Evolutionary conservation across 2,329 filamentous ascomycete species (phyloP).

Genomic region (Colletotrichum somersetense): DNA sequence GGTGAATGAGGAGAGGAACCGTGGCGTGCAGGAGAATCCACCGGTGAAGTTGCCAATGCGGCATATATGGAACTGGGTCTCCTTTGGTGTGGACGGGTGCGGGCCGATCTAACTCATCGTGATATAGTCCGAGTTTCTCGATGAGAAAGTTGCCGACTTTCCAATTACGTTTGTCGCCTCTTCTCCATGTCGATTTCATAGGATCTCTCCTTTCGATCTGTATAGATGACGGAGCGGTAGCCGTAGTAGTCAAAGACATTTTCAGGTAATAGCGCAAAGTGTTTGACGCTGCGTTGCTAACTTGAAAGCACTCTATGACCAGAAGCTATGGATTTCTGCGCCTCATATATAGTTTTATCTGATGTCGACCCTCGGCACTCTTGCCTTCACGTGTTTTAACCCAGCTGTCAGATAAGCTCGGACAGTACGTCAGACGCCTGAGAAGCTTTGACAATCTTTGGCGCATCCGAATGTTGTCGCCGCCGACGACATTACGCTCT

Average conservation of each 20-base stretch:
- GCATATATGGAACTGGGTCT: constrained; percentile 56
- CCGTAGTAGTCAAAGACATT: background rate
- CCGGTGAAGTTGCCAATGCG: constrained; percentile 51
- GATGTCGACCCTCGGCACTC: constrained; percentile 25
- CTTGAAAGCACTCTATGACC: accelerated
- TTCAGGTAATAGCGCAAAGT: background rate
- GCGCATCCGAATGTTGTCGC: background rate
- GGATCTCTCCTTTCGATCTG: constrained; percentile 48
- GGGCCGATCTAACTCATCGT: constrained; percentile 46
- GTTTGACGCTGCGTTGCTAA: too few relatives aligned
- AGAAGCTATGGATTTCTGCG: too few relatives aligned
- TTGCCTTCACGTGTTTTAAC: constrained; percentile 29
- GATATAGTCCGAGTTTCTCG: constrained; percentile 49
- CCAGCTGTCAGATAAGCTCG: constrained; percentile 9
- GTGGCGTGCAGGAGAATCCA: constrained; percentile 56
- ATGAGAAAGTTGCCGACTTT: constrained; percentile 50
- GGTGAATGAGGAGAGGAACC: constrained; percentile 54
- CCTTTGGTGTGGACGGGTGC: constrained; percentile 56
- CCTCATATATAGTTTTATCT: constrained; percentile 32
- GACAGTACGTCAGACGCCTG: constrained; percentile 4
- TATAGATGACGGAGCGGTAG: background rate
- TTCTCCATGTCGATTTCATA: constrained; percentile 57
- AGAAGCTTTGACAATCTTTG: background rate
- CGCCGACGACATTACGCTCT: background rate
- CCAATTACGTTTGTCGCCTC: constrained; percentile 48